Base-by-base conservation (phyloP, 2,329 filamentous ascomycete genomes). In the Paracoccidioides brasiliensis region DNA sequence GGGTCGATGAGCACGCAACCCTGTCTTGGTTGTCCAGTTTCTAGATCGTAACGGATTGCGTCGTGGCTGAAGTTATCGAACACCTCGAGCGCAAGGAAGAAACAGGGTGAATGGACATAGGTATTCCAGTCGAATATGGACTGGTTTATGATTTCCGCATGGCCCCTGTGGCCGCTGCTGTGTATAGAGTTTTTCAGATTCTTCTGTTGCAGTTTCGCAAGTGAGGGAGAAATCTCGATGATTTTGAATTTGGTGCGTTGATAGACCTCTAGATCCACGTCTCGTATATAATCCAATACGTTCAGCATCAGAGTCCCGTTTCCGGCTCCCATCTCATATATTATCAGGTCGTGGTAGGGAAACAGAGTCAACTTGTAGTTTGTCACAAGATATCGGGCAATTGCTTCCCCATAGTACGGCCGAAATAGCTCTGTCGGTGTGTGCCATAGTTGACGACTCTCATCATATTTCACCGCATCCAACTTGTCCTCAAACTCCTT, bases 61-160 rank as follows among this genome's bases (percentile, higher is more conserved):
- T 98, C 93, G 74, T 98, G 94, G 40, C 89, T 84, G 69, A 98
- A 97, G 74, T 98, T 98, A 76, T 98, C 93, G 66, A 96, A 95
- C 61, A 98, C 93, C 72, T 98, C 93, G 72, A 98, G 86, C 46
- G 91, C 93, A 44, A 98, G 81, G 77, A 98, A 97, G 78, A 95
- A 98, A 75, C 93, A 97, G 0, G 91, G 93, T 2, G 85, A 87
- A 7, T 89, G 85, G n/a, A 96, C 88, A 62, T 86, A 88, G 49
- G 81, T 81, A 61, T 85, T 76, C 91, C 93, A 98, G 70, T 95
- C 89, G 67, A 98, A 97, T 67, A 98, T 87, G 66, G 88, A 94
- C 63, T 83, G 82, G 74, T 97, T 96, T 72, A 97, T 84, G 68
- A 98, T 95, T 64, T 95, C 88, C 55, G 97, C 90, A 66, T 90